These are phyloP conservation scores for Pyrenophora seminiperda DNA, from an alignment of 2,329 filamentous ascomycete species.

Conservation along the genomic window DNA sequence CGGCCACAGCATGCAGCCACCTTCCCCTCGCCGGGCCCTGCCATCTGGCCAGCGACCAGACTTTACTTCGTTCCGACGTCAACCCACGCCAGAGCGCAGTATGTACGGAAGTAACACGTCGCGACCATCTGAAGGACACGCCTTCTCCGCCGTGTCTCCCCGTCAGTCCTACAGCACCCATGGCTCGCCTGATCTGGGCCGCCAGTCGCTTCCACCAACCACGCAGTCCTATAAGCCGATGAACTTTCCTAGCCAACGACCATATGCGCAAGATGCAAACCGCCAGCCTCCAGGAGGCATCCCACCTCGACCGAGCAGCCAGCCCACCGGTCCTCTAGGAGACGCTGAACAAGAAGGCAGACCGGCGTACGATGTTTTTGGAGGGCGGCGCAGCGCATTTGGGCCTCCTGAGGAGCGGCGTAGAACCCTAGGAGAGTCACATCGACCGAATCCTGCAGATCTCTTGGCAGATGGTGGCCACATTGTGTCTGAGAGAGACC, in stretches of 20 bases:
- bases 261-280: conserved; percentile 39
- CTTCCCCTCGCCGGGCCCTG: conserved; percentile 50
- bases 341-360: conserved; percentile 31
- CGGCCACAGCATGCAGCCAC: conserved; percentile 53
- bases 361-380: conserved; percentile 30
- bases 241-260: conserved; percentile 36
- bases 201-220: conserved; percentile 38
- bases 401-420: conserved; percentile 42
- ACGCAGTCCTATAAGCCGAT: conserved; percentile 44
- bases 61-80: conserved; percentile 44
- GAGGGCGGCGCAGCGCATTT: conserved; percentile 34
- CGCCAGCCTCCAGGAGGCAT: conserved; percentile 33
- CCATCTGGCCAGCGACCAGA: conserved; percentile 41
- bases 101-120: conserved; percentile 31
- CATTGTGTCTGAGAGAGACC: conserved; percentile 33
- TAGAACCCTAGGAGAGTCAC: conserved; percentile 44
- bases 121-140: conserved; percentile 35
- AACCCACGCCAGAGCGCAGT: conserved; percentile 47
- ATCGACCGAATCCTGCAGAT: conserved; percentile 43
- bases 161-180: conserved; percentile 42
- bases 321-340: conserved; percentile 41
- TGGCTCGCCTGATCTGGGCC: conserved; percentile 44
- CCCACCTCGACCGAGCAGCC: conserved; percentile 49
- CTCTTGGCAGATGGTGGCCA: conserved; percentile 34
- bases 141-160: conserved; percentile 40